These are phyloP conservation scores for Colletotrichum sp. DNA, from an alignment of 2,329 filamentous ascomycete species.

Conservation along the genomic window DNA sequence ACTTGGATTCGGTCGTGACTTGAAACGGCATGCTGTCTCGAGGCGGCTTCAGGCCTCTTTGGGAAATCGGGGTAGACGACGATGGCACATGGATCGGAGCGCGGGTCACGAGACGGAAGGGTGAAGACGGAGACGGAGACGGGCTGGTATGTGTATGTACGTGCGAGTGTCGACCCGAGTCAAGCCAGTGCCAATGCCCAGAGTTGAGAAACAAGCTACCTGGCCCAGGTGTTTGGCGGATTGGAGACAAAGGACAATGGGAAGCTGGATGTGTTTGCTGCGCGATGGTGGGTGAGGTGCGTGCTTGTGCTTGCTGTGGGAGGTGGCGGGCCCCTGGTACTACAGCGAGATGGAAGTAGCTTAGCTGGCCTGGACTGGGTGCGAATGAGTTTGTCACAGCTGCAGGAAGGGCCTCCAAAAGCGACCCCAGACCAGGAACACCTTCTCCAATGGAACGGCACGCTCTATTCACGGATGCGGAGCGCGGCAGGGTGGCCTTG, in stretches of 20 bases:
- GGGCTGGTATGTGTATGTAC: neutral
- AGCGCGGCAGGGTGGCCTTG: conserved; percentile 2
- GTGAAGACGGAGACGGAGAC: neutral
- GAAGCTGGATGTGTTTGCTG: neutral
- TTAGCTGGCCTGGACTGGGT: neutral
- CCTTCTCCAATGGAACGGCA: neutral
- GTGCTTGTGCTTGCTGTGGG: neutral
- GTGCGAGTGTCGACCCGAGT: neutral
- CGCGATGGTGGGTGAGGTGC: neutral
- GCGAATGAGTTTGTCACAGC: neutral
- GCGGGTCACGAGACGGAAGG: neutral
- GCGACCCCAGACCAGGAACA: neutral
- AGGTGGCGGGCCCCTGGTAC: neutral
- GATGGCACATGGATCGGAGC: conserved; percentile 5
- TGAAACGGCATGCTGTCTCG: conserved; percentile 24
- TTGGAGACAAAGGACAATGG: neutral
- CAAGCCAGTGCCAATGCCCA: neutral
- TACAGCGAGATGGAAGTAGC: neutral
- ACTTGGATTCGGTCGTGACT: conserved; percentile 8
- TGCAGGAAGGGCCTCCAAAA: neutral
- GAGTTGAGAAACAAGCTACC: neutral
- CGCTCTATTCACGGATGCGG: conserved; percentile 4
- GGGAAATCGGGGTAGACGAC: neutral
- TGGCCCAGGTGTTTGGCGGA: neutral
- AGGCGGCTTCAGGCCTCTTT: conserved; percentile 17